phyloP scores from a whole-genome alignment of 768 basidiomycete genomes.

The Lactarius deliciosus region DNA sequence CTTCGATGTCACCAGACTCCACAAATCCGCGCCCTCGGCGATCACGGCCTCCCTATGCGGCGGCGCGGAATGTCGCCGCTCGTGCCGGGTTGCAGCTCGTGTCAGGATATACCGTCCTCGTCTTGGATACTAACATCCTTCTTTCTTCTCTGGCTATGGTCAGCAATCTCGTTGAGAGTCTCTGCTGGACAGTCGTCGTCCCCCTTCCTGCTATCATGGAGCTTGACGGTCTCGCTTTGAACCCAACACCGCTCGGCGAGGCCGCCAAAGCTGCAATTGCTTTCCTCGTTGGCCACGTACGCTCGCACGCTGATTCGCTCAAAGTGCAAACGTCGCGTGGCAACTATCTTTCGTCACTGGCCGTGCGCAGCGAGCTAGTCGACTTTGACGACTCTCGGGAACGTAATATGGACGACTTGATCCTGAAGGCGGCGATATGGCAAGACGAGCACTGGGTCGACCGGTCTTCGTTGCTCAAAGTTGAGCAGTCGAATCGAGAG shows the following conservation, averaged over 20 bases:
- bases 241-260: conserved; percentile 62
- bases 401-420: conserved; percentile 91
- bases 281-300: conserved; percentile 75
- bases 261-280: conserved; percentile 70
- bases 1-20: conserved; percentile 32
- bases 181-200: conserved; percentile 84
- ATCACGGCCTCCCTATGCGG: conserved; percentile 35
- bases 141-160: conserved; percentile 79
- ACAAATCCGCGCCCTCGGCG: conserved; percentile 27
- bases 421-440: conserved; percentile 90
- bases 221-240: conserved; percentile 82
- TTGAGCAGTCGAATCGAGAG: conserved; percentile 31
- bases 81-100: conserved; percentile 55
- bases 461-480: conserved; percentile 67
- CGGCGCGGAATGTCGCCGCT: conserved; percentile 33
- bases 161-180: conserved; percentile 70
- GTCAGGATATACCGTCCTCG: conserved; percentile 85
- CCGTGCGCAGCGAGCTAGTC: conserved; percentile 79
- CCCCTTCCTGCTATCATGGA: conserved; percentile 97
- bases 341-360: conserved; percentile 85
- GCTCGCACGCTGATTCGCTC: conserved; percentile 69
- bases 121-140: conserved; percentile 94
- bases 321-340: conserved; percentile 96
- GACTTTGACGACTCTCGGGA: conserved; percentile 62
- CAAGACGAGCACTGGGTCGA: conserved; percentile 92